phyloP scores from a whole-genome alignment of 148 eudicot species.

The Vaccinium myrtillus region DNA sequence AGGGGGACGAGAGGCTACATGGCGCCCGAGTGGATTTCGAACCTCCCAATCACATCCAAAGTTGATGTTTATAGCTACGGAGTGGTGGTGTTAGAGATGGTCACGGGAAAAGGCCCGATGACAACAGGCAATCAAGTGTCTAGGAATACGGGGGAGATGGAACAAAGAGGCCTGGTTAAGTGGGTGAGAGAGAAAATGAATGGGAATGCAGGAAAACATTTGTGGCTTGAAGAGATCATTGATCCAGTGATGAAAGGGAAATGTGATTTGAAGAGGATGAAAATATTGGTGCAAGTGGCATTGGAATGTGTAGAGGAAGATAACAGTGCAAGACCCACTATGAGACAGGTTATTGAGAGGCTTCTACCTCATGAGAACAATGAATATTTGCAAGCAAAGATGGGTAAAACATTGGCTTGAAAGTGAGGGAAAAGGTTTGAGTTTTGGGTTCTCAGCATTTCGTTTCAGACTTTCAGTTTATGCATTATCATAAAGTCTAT shows the following conservation, averaged over 20 bases:
- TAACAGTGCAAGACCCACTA: constrained; percentile 45
- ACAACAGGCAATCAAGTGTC: background rate
- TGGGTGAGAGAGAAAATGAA: constrained; percentile 30
- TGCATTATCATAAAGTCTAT: too few relatives aligned
- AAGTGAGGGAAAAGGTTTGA: too few relatives aligned
- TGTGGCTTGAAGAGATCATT: constrained; percentile 18
- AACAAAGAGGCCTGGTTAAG: background rate
- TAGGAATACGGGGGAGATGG: too few relatives aligned
- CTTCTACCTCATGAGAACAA: background rate
- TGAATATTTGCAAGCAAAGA: too few relatives aligned
- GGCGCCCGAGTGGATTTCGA: constrained; percentile 14
- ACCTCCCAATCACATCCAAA: constrained; percentile 12
- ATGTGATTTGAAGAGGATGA: constrained; percentile 24
- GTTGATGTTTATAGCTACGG: constrained; percentile 17
- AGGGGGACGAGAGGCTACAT: constrained; percentile 10
- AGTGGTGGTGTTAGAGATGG: constrained; percentile 6
- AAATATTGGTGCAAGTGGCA: constrained; percentile 26
- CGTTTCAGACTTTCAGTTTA: too few relatives aligned
- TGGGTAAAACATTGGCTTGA: too few relatives aligned
- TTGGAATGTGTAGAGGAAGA: constrained; percentile 40
- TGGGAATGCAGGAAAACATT: background rate
- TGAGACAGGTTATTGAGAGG: constrained; percentile 33
- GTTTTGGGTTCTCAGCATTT: too few relatives aligned
- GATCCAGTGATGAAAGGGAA: constrained; percentile 21
- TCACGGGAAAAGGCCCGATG: constrained; percentile 10